Evolutionary conservation across 495 filamentous ascomycete genomes (phyloP).

Genomic region (Penicillium canescens): DNA sequence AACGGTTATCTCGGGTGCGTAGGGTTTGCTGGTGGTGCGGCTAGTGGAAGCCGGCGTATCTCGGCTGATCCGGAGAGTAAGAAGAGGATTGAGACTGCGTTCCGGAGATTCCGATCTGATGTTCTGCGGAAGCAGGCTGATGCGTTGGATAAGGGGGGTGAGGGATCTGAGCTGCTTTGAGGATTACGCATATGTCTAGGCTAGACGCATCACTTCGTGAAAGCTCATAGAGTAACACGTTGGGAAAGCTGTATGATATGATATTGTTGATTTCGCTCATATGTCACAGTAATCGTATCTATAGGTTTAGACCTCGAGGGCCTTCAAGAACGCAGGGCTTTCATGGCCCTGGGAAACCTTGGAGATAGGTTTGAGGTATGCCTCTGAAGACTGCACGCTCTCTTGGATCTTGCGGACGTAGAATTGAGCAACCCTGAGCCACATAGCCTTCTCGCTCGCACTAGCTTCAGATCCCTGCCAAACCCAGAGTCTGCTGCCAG

Average conservation of each 20-base stretch:
- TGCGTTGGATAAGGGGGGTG: conserved; percentile 46
- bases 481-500: conserved; percentile 54
- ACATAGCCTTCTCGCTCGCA: conserved; percentile 52
- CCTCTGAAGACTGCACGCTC: conserved; percentile 31
- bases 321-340: conserved; percentile 48
- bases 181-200: conserved; percentile 1
- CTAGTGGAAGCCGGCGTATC: conserved; percentile 51
- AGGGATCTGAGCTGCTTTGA: conserved; percentile 29
- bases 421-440: conserved; percentile 56
- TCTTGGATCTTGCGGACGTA: conserved; percentile 53
- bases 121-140: conserved; percentile 58
- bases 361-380: conserved; percentile 49
- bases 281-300: not conserved
- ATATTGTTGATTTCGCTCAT: not conserved
- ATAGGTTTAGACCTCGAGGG: conserved; percentile 22
- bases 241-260: not conserved
- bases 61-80: conserved; percentile 52
- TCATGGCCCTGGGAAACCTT: conserved; percentile 56
- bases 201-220: not conserved
- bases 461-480: conserved; percentile 60
- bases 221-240: not conserved
- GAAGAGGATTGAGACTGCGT: conserved; percentile 63
- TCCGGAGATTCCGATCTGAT: conserved; percentile 62
- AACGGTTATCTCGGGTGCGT: not conserved
- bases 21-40: conserved; percentile 57